Evolutionary conservation across 495 filamentous ascomycete genomes (phyloP).

Genomic region (Mycothermus thermophilus): DNA sequence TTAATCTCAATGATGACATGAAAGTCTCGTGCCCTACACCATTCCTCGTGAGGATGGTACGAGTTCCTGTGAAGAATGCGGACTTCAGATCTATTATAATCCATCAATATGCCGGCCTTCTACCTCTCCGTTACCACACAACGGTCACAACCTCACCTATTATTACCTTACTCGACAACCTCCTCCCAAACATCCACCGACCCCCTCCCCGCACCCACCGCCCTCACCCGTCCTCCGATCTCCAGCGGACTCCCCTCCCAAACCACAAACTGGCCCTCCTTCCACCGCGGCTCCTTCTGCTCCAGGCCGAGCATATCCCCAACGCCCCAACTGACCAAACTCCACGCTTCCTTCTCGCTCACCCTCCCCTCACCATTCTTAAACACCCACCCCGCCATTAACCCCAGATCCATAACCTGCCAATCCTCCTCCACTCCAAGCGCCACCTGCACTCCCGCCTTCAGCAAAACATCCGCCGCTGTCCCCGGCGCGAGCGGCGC

Average conservation of each 20-base stretch:
- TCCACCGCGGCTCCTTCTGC: conserved; percentile 13
- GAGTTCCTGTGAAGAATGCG: no score
- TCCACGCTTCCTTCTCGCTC: conserved; percentile 23
- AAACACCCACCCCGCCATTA: conserved; percentile 38
- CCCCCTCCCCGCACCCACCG: conserved; percentile 19
- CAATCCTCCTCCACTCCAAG: conserved; percentile 37
- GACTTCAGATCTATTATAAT: no score
- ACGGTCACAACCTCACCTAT: no score
- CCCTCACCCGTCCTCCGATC: conserved; percentile 28
- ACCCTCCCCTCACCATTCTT: conserved; percentile 36
- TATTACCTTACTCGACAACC: no score
- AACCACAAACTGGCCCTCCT: conserved; percentile 27
- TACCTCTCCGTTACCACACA: no score
- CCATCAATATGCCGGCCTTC: no score
- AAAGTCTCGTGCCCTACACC: no score
- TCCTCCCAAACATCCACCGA: conserved; percentile 1
- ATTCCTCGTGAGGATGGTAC: no score
- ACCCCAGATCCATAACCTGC: conserved; percentile 30
- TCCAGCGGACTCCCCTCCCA: conserved; percentile 34
- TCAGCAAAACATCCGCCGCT: conserved; percentile 28
- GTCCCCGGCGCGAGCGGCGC: conserved; percentile 41
- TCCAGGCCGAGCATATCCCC: conserved; percentile 35
- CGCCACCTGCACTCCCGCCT: conserved; percentile 32
- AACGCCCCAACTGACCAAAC: conserved; percentile 33
- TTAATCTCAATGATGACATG: no score